Conservation (phyloP, 2,329 filamentous ascomycete species). For the Pseudogymnoascus sp. region DNA sequence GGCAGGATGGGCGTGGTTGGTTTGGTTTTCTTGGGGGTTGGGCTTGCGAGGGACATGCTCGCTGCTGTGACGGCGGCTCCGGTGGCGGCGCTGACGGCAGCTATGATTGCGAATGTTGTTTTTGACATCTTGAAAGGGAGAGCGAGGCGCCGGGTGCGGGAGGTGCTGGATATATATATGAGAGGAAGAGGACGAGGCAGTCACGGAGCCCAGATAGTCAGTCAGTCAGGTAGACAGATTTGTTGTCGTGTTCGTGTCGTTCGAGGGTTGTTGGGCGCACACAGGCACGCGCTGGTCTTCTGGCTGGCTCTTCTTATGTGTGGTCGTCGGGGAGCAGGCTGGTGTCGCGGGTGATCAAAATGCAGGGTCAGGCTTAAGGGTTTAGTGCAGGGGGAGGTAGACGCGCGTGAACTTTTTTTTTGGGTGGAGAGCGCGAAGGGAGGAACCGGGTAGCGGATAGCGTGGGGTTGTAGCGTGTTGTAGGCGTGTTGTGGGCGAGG, state of each 20-base stretch:
- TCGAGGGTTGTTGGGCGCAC: not conserved
- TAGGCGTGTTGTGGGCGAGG: too few relatives aligned
- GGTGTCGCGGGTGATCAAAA: not conserved
- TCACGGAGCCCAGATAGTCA: not conserved
- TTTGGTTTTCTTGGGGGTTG: constrained; percentile 33
- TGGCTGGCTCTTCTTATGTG: not conserved
- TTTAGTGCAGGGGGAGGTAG: not conserved
- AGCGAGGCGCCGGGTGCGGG: not conserved
- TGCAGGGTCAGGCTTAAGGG: not conserved
- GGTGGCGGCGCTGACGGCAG: constrained; percentile 65
- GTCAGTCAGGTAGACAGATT: not conserved
- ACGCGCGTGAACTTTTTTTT: constrained; percentile 2
- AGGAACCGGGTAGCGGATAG: too few relatives aligned
- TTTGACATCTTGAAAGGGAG: constrained; percentile 58
- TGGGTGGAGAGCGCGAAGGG: too few relatives aligned
- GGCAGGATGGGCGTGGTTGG: constrained; percentile 4
- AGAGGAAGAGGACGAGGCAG: not conserved
- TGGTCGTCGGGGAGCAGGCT: not conserved
- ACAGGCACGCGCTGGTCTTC: not conserved
- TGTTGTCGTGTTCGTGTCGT: not conserved
- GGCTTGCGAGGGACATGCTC: constrained; percentile 52
- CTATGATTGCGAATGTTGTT: constrained; percentile 64
- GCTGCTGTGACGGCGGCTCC: constrained; percentile 65
- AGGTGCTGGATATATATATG: not conserved
- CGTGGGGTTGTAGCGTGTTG: too few relatives aligned